Conservation (phyloP, 73 alveolate genomes). For the Uronychia setigera region DNA sequence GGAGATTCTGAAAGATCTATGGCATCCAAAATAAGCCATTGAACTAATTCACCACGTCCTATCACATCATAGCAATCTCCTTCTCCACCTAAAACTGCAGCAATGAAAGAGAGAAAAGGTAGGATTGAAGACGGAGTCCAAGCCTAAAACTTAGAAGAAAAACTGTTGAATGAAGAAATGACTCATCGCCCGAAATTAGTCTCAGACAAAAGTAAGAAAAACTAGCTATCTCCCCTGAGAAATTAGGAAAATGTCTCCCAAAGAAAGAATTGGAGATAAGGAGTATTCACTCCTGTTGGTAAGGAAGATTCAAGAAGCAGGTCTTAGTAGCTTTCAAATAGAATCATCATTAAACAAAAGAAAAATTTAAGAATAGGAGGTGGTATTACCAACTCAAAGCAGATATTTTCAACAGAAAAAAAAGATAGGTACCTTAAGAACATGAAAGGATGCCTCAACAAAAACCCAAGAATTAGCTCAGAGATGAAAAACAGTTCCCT, state of each 20-base stretch:
- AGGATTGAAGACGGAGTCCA: not conserved
- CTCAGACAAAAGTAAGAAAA: not conserved
- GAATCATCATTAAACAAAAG: not conserved
- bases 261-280: not conserved
- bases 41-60: too few species aligned
- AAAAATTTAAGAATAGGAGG: not conserved
- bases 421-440: not conserved
- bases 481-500: not conserved
- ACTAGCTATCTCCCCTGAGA: too few species aligned
- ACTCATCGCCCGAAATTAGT: not conserved
- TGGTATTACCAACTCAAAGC: not conserved
- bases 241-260: not conserved
- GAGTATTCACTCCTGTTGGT: not conserved
- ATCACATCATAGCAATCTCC: too few species aligned
- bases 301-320: not conserved
- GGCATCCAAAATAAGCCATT: too few species aligned
- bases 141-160: not conserved
- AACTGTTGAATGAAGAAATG: not conserved
- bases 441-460: not conserved
- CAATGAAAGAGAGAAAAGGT: not conserved
- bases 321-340: not conserved
- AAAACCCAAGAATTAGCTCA: not conserved
- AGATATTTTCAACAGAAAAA: not conserved
- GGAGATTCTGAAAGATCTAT: too few species aligned
- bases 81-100: not conserved